phyloP scores from a whole-genome alignment of 176 grass and related monocot species.

The Juncus effusus region DNA sequence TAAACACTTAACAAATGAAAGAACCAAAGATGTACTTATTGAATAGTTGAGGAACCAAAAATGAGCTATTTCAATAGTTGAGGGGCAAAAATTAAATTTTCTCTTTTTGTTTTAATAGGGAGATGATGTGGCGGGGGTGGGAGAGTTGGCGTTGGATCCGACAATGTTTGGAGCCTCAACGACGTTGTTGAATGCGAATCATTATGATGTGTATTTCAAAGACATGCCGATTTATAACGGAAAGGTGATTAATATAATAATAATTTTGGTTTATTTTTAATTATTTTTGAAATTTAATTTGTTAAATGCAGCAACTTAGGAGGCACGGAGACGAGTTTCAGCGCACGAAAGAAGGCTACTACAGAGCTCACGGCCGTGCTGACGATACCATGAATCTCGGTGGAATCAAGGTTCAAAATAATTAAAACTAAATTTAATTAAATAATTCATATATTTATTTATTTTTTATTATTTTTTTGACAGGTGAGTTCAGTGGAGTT shows the following conservation, averaged over 20 bases:
- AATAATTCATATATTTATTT: not conserved
- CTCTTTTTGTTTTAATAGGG: conserved; percentile 33
- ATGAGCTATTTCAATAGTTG: no score
- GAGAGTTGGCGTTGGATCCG: conserved; percentile 86
- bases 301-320: conserved; percentile 52
- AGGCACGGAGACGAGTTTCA: conserved; percentile 98
- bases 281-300: not conserved
- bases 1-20: no score
- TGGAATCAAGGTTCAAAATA: conserved; percentile 71
- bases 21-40: no score
- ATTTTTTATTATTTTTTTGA: not conserved
- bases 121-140: conserved; percentile 51
- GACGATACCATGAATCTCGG: conserved; percentile 99
- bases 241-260: conserved; percentile 39
- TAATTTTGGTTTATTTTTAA: not conserved
- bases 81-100: no score
- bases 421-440: not conserved
- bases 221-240: conserved; percentile 76
- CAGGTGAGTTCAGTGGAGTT: conserved; percentile 95
- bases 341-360: conserved; percentile 55
- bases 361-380: conserved; percentile 78
- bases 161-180: conserved; percentile 80
- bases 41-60: no score
- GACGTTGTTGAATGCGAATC: conserved; percentile 80
- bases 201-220: conserved; percentile 78